A percentile compares a stretch with the other conserved stretches of the same genome.
Conservation (phyloP, 805 yeast species). For the Torulaspora indica region DNA sequence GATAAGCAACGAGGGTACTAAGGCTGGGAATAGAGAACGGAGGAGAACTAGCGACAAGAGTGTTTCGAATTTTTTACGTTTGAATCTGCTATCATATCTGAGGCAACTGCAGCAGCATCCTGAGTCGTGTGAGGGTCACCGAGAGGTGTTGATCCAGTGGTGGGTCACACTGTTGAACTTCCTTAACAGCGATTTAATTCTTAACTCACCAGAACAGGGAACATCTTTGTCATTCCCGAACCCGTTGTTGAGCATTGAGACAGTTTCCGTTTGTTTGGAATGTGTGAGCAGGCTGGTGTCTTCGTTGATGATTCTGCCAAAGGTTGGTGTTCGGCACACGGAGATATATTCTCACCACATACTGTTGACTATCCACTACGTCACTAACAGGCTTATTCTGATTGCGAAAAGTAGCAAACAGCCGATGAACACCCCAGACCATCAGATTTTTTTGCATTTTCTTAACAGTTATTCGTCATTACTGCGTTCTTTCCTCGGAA, state of each 20-base stretch:
- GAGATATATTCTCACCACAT: slow-evolving; percentile 28
- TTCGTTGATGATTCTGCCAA: slow-evolving; percentile 18
- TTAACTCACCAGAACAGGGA: slow-evolving; percentile 2
- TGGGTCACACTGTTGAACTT: slow-evolving; percentile 32
- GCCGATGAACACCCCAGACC: background rate
- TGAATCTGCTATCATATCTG: slow-evolving; percentile 17
- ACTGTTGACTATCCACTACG: slow-evolving; percentile 26
- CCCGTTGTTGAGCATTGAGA: slow-evolving; percentile 18
- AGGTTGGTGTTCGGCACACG: slow-evolving; percentile 13
- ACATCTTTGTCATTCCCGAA: slow-evolving; percentile 9
- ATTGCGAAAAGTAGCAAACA: slow-evolving; percentile 22
- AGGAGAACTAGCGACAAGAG: slow-evolving; percentile 6
- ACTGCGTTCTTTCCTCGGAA: slow-evolving; percentile 31
- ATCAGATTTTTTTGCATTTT: slow-evolving; percentile 9
- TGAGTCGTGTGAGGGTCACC: slow-evolving; percentile 3
- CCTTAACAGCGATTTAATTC: slow-evolving; percentile 19
- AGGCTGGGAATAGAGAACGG: background rate
- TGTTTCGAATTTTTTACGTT: slow-evolving; percentile 17
- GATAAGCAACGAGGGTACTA: slow-evolving; percentile 13
- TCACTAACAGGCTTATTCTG: slow-evolving; percentile 25
- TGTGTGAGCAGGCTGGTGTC: slow-evolving; percentile 34
- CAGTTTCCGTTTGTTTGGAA: slow-evolving; percentile 34
- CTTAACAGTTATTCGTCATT: slow-evolving; percentile 23
- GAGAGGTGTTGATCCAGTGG: slow-evolving; percentile 32
- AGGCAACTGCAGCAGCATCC: slow-evolving; percentile 13